Evolutionary conservation across 1,284 basidiomycete genomes (phyloP).

Genomic region (Rhodotorula sp.): DNA sequence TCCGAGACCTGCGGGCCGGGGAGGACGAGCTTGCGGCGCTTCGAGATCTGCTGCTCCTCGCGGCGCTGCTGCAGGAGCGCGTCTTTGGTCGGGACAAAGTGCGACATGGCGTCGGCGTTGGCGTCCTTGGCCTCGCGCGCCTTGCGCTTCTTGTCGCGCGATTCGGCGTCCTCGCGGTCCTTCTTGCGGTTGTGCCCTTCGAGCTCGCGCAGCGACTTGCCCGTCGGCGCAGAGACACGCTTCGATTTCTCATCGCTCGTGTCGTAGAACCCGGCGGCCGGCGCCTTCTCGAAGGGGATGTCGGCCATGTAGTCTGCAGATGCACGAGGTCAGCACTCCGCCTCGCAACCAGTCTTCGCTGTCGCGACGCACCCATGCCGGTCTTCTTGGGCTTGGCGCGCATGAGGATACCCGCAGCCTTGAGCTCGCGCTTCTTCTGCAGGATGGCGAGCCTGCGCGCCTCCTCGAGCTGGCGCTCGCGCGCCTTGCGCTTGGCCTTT

Average conservation of each 20-base stretch:
- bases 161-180: slow-evolving; percentile 81
- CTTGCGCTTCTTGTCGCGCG: slow-evolving; percentile 78
- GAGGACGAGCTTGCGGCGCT: slow-evolving; percentile 79
- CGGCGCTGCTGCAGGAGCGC: slow-evolving; percentile 96
- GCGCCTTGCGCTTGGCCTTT: slow-evolving; percentile 97
- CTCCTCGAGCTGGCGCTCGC: slow-evolving; percentile 94
- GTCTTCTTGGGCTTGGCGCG: slow-evolving; percentile 86
- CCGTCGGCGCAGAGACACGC: slow-evolving; percentile 80
- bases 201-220: slow-evolving; percentile 81
- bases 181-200: slow-evolving; percentile 85
- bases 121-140: slow-evolving; percentile 58
- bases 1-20: slow-evolving; percentile 95
- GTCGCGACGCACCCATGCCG: slow-evolving; percentile 79
- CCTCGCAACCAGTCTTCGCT: too few species aligned
- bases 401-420: slow-evolving; percentile 91
- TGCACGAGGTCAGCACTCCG: neutral
- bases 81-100: slow-evolving; percentile 89
- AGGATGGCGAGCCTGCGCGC: slow-evolving; percentile 89
- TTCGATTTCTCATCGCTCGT: slow-evolving; percentile 93
- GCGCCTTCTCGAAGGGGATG: slow-evolving; percentile 97
- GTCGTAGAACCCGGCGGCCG: slow-evolving; percentile 95
- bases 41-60: slow-evolving; percentile 92
- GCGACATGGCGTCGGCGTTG: slow-evolving; percentile 69
- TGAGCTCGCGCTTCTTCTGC: slow-evolving; percentile 97
- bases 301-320: slow-evolving; percentile 83